Conservation (phyloP, 164 flowering plant species). For the Kingdonia uniflora region DNA sequence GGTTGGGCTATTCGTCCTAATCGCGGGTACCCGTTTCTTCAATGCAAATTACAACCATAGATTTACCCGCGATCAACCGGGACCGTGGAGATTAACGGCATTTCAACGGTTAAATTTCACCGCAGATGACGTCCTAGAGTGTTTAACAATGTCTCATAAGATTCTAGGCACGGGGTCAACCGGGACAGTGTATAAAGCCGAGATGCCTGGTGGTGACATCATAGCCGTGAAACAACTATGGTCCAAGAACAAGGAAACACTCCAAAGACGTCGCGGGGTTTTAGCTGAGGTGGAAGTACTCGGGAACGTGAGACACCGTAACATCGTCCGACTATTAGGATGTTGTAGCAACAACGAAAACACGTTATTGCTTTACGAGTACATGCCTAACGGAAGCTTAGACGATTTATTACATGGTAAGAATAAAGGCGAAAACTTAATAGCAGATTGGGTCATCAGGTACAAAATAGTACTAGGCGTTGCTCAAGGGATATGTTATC, state of each 20-base stretch:
- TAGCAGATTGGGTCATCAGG: slow-evolving; percentile 71
- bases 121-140: slow-evolving; percentile 73
- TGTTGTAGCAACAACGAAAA: slow-evolving; percentile 77
- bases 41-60: slow-evolving; percentile 21
- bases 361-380: slow-evolving; percentile 91
- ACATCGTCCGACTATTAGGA: slow-evolving; percentile 83
- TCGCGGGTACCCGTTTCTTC: slow-evolving; percentile 53
- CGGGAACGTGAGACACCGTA: slow-evolving; percentile 88
- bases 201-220: slow-evolving; percentile 90
- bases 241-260: slow-evolving; percentile 66
- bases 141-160: slow-evolving; percentile 50
- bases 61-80: slow-evolving; percentile 16
- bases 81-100: slow-evolving; percentile 25
- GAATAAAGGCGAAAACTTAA: slow-evolving; percentile 43
- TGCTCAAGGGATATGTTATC: slow-evolving; percentile 90
- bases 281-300: slow-evolving; percentile 91
- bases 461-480: slow-evolving; percentile 89
- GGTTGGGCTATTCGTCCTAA: slow-evolving; percentile 43
- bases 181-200: slow-evolving; percentile 85
- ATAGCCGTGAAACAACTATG: slow-evolving; percentile 91
- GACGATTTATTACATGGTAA: slow-evolving; percentile 72
- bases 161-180: slow-evolving; percentile 85
- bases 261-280: slow-evolving; percentile 50
- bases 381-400: slow-evolving; percentile 91
- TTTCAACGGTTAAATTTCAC: slow-evolving; percentile 88